phyloP scores from a whole-genome alignment of 352 stramenopile genomes.

The Globisporangium heterothallicum region DNA sequence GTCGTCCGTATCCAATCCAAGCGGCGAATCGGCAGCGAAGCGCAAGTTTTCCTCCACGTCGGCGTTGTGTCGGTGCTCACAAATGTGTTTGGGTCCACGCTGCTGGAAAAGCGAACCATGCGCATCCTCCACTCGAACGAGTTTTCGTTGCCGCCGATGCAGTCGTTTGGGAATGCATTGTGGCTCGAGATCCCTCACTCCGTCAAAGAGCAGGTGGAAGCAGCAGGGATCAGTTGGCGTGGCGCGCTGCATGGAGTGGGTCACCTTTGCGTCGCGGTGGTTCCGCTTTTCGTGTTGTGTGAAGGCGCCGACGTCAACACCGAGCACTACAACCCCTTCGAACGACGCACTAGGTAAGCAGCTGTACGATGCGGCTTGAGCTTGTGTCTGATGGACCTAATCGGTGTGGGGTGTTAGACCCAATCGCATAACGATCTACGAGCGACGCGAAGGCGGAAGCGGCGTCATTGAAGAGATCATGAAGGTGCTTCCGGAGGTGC shows the following conservation, averaged over 20 bases:
- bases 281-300: slow-evolving; percentile 92
- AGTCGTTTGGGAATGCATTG: slow-evolving; percentile 91
- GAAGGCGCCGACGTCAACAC: slow-evolving; percentile 78
- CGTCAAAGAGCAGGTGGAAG: slow-evolving; percentile 39
- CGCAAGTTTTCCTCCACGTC: slow-evolving; percentile 34
- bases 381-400: neutral
- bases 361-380: neutral
- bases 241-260: slow-evolving; percentile 76
- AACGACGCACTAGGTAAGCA: slow-evolving; percentile 49
- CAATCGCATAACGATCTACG: slow-evolving; percentile 84
- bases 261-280: slow-evolving; percentile 89
- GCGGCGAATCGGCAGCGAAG: neutral
- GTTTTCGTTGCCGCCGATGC: slow-evolving; percentile 94
- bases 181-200: slow-evolving; percentile 91
- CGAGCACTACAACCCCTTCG: slow-evolving; percentile 76
- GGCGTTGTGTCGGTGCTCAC: slow-evolving; percentile 77
- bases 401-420: slow-evolving; percentile 26
- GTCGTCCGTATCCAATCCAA: slow-evolving; percentile 60
- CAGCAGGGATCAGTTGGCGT: slow-evolving; percentile 25
- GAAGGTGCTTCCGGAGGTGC: slow-evolving; percentile 48
- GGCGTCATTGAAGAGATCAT: slow-evolving; percentile 80
- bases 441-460: slow-evolving; percentile 84
- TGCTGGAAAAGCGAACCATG: slow-evolving; percentile 81
- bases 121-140: slow-evolving; percentile 79
- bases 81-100: slow-evolving; percentile 78